Evolutionary conservation across 75 land plant species (phyloP), one percentile per base, ranked within the genome.

Genomic region (Isoetes taiwanensis): DNA sequence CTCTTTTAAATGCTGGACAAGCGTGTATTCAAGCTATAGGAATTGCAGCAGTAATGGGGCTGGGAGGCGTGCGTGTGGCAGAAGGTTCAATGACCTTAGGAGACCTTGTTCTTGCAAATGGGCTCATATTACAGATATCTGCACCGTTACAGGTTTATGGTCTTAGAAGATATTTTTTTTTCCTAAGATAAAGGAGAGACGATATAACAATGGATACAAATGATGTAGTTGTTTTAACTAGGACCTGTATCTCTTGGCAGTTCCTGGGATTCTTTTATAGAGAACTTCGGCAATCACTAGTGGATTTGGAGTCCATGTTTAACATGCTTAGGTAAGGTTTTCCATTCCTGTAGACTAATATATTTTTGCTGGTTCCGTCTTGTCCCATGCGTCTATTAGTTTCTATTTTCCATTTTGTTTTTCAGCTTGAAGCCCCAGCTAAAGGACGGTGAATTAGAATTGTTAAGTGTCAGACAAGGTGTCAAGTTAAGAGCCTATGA

Each of bases 1-100:
- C 75, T 19, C 64, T 64, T 32, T 54, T 72, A 33, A 72, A 72
- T 67, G 75, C 59, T 12, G 75, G 75, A 52, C 75, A 72, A 41
- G 75, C 71, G 52, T 2, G 43, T 16, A 72, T 72, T 39, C 54
- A 64, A 25, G 63, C 75, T 30, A 10, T 54, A 14, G 75, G 75
- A 12, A 57, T 72, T 52, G 75, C 71, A 10, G 64, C 41, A 1
- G 75, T 72, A 20, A 72, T 72, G 75, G 72, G 55, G 10, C 32
- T 72, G 38, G 64, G 59, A 19, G 71, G 75, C 41, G 35, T 59
- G 31, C 35, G 62, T 16, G 75, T 72, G 2, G 31, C 57, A 17
- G 30, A 54, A 24, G 75, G 75, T n/a, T 19, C 39, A 27, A 54
- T 65, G 14, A 67, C 72, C 28, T 35, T 72, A 24, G 75, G 71